Evolutionary conservation across 164 flowering plant genomes (phyloP).

Genomic region (Tetracentron sinense): DNA sequence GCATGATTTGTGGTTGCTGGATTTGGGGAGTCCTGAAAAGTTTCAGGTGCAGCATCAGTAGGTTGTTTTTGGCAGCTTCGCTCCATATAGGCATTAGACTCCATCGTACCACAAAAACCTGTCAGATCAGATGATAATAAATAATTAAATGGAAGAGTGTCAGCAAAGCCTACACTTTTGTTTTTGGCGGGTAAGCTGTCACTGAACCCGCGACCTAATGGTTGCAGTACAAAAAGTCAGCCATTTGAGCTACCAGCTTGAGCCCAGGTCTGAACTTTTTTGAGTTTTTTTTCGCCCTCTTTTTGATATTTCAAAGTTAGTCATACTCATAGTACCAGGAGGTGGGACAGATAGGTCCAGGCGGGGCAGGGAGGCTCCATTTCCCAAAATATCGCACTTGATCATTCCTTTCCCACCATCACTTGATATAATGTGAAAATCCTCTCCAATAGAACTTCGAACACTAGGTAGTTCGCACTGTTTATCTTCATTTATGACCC

Average conservation of each 20-base stretch:
- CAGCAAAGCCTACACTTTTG: background rate
- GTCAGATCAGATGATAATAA: conserved; percentile 11
- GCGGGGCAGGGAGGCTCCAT: conserved; percentile 1
- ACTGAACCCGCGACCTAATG: background rate
- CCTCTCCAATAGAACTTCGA: conserved; percentile 3
- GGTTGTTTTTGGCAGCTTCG: conserved; percentile 6
- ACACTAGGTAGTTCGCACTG: background rate
- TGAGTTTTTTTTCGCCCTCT: background rate
- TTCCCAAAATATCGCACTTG: conserved; percentile 2
- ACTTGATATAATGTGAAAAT: conserved; percentile 1
- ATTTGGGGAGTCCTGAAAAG: conserved; percentile 12
- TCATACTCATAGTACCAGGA: conserved; percentile 18
- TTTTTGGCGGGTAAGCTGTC: background rate
- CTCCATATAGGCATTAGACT: conserved; percentile 1
- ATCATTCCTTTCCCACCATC: conserved; percentile 10
- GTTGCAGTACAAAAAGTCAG: background rate
- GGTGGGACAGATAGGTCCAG: conserved; percentile 25
- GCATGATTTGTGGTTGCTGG: conserved; percentile 17
- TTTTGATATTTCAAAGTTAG: background rate
- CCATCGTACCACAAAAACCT: conserved; percentile 16
- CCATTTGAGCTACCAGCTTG: background rate
- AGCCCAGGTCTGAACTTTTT: background rate
- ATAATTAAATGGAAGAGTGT: conserved; percentile 8
- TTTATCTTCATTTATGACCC: conserved; percentile 6
- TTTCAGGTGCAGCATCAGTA: conserved; percentile 6